Percentiles rank a stretch among this genome's conserved stretches.
Conservation (phyloP, 2,329 filamentous ascomycete species). For the Teratosphaeria epicoccoides region DNA sequence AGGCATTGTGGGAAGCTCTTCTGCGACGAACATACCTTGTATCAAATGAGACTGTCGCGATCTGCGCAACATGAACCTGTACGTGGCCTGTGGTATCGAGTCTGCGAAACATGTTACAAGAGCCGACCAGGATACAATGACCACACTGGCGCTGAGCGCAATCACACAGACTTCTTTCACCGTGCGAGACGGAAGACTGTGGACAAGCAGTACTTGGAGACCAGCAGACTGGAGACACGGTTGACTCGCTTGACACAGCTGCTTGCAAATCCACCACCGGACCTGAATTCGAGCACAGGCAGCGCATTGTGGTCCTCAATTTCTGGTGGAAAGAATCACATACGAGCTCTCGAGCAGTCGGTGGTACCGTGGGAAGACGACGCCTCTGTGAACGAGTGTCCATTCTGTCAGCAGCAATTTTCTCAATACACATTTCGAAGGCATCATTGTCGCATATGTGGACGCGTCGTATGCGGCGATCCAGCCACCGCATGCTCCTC, state of each 20-base stretch:
- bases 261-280: constrained; percentile 58
- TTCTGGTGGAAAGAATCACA: constrained; percentile 58
- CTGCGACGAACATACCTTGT: constrained; percentile 98
- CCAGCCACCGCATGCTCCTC: constrained; percentile 71
- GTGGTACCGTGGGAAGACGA: constrained; percentile 96
- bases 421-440: constrained; percentile 83
- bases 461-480: constrained; percentile 86
- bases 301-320: constrained; percentile 51
- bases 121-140: constrained; percentile 93
- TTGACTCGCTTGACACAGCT: constrained; percentile 81
- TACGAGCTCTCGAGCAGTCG: constrained; percentile 74
- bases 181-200: constrained; percentile 64
- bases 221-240: constrained; percentile 81
- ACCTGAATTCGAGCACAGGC: constrained; percentile 42
- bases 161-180: constrained; percentile 63
- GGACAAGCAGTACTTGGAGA: constrained; percentile 76
- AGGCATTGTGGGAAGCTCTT: constrained; percentile 86
- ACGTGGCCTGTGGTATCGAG: constrained; percentile 81
- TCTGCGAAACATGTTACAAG: constrained; percentile 99
- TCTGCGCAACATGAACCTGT: constrained; percentile 83
- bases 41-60: constrained; percentile 93
- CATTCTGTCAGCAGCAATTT: constrained; percentile 94
- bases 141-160: constrained; percentile 47
- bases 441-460: constrained; percentile 91
- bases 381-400: constrained; percentile 65